Percentiles rank a stretch among this genome's conserved stretches.
Conservation (phyloP, 768 basidiomycete genomes). For the Boletus insuetus region DNA sequence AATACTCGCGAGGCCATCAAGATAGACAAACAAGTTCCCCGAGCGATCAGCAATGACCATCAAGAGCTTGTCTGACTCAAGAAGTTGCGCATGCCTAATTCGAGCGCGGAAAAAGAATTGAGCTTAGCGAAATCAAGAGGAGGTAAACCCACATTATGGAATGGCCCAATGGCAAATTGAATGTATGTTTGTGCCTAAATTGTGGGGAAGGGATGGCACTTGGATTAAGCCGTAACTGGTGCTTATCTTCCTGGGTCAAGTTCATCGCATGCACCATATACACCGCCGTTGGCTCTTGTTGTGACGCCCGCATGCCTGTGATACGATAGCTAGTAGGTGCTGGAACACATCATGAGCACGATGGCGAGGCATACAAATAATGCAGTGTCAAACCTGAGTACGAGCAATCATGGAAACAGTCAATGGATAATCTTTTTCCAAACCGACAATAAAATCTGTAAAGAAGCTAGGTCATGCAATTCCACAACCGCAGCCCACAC, state of each 20-base stretch:
- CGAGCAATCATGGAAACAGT: constrained; percentile 82
- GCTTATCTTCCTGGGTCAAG: constrained; percentile 27
- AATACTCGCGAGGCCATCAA: constrained; percentile 35
- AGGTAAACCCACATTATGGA: constrained; percentile 14
- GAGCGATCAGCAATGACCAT: constrained; percentile 38
- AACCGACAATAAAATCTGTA: constrained; percentile 73
- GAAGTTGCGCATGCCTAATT: constrained; percentile 38
- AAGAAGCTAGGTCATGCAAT: not conserved
- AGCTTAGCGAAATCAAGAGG: not conserved
- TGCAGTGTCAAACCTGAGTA: constrained; percentile 33
- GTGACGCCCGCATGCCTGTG: constrained; percentile 2
- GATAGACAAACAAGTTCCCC: constrained; percentile 37
- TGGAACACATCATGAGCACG: not conserved
- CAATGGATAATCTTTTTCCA: constrained; percentile 82
- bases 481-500: not conserved
- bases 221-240: constrained; percentile 25
- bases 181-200: constrained; percentile 14
- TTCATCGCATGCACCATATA: constrained; percentile 28
- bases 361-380: not conserved
- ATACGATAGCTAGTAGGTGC: not conserved
- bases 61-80: constrained; percentile 39
- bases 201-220: constrained; percentile 21
- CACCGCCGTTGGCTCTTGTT: constrained; percentile 13
- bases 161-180: constrained; percentile 19
- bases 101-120: not conserved